A percentile compares a stretch with the other conserved stretches of the same genome.
Evolutionary conservation across 2,329 filamentous ascomycete species (phyloP).

Genomic region (Penicillium hordei): DNA sequence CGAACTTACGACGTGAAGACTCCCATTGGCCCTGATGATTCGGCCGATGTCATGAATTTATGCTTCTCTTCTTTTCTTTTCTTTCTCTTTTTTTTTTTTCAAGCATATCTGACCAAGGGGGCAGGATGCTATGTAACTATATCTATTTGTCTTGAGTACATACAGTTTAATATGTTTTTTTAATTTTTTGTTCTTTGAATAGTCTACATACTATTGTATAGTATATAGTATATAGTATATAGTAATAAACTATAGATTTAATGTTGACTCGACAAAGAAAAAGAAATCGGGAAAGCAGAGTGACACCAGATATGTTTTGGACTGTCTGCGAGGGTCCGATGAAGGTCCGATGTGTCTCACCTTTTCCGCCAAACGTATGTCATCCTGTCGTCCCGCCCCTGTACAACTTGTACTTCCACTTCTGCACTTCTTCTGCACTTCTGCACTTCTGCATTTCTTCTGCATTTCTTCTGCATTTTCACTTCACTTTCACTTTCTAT

Average conservation of each 20-base stretch:
- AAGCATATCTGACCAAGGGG: not conserved
- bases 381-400: constrained; percentile 27
- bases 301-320: constrained; percentile 25
- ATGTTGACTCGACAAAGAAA: not conserved
- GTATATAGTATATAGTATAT: too few species aligned
- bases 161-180: not conserved
- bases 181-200: too few species aligned
- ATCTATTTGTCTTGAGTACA: constrained; percentile 12
- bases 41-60: constrained; percentile 20
- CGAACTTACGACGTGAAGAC: constrained; percentile 25
- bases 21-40: constrained; percentile 18
- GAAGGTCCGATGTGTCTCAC: constrained; percentile 23
- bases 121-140: constrained; percentile 17
- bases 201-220: too few species aligned
- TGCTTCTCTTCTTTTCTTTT: constrained; percentile 6
- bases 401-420: constrained; percentile 1
- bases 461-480: too few species aligned
- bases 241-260: not conserved
- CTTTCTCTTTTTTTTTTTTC: not conserved
- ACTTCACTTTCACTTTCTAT: too few species aligned
- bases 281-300: constrained; percentile 22
- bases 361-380: constrained; percentile 26
- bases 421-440: too few species aligned
- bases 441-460: too few species aligned
- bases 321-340: constrained; percentile 23